Percentiles rank a stretch among this genome's conserved stretches.
These are phyloP conservation scores for Mycena venus DNA, from an alignment of 768 basidiomycete species.

Conservation along the genomic window DNA sequence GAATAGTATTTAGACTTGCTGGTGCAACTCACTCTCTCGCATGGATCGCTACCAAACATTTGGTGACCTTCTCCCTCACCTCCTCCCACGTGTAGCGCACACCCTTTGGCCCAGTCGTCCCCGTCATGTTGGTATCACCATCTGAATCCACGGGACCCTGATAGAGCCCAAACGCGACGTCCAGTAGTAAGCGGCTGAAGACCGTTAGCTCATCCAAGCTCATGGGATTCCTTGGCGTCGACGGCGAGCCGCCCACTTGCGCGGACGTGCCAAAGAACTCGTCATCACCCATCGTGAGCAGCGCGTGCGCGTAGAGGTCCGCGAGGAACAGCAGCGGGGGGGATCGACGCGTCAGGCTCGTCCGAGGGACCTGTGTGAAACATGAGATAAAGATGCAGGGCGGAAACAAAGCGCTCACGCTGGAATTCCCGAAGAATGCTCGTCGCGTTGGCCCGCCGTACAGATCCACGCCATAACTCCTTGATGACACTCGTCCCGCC, in stretches of 20 bases:
- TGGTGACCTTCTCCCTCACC: constrained; percentile 82
- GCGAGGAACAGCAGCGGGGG: constrained; percentile 82
- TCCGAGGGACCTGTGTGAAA: background rate
- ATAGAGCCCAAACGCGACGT: constrained; percentile 84
- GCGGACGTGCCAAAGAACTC: constrained; percentile 83
- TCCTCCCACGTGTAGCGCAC: constrained; percentile 71
- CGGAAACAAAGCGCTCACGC: constrained; percentile 5
- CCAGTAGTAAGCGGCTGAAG: constrained; percentile 84
- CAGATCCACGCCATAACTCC: constrained; percentile 79
- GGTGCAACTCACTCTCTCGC: constrained; percentile 83
- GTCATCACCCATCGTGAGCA: constrained; percentile 95
- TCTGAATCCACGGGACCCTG: constrained; percentile 58
- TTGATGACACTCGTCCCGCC: constrained; percentile 76
- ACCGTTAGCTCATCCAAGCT: constrained; percentile 83
- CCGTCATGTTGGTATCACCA: constrained; percentile 40
- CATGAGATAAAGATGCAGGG: background rate
- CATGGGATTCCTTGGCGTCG: constrained; percentile 77
- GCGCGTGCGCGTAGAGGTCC: constrained; percentile 85
- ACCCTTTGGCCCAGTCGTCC: constrained; percentile 47
- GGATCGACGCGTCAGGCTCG: constrained; percentile 66
- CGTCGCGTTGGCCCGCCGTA: constrained; percentile 59
- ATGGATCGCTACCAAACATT: constrained; percentile 85
- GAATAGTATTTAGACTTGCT: too few species aligned
- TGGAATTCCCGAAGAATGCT: constrained; percentile 23
- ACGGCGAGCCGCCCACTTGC: constrained; percentile 32